Base-by-base conservation (phyloP, 257 asterid species). In the Anisodus acutangulus region DNA sequence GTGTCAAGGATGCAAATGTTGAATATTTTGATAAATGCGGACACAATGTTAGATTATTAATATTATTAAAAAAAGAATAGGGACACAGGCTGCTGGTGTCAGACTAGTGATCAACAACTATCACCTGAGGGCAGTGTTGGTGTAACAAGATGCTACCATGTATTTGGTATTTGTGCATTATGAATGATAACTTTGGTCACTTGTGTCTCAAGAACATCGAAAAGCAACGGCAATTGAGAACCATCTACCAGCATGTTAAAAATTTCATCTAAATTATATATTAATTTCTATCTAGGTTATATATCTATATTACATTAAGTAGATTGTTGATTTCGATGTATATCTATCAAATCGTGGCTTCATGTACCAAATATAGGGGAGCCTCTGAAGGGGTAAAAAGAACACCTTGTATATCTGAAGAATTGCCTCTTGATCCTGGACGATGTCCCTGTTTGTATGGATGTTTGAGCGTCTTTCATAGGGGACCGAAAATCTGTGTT, bases 401-500 rank as follows among this genome's bases (percentile, higher is more conserved):
- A 58, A 63, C 76, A 68, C 54, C 8, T 1, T 69, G 78, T 69
- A 16, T 4, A 69, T 69, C 9, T 45, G 41, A 45, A 58, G 59
- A 47, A 19, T 72, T 47, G 80, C 59, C 11, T 47, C 80, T 5
- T 72, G 80, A 72, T 72, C 3, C 17, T 72, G 80, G 80, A 45
- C 10, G 9, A 10, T 58, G 80, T 10, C n/a, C 39, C 59, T 5
- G 39, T 3, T 47, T 45, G 59, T 45, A 45, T 72, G 47, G 80
- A 45, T 72, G 79, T 43, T 45, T 45, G 80, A 49, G 3, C 1
- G n/a, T 51, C 59, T 68, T 68, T 37, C 6, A 8, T 15, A 15
- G 13, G 6, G 47, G 15, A 68, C 51, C 2, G 5, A 19, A 5
- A 19, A 10, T 72, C 80, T 72, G 9, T 72, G 80, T 19, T 51